Percentiles rank a stretch among this genome's conserved stretches.
Evolutionary conservation across 257 asterid species (phyloP).

Genomic region (Oldenlandia corymbosa): DNA sequence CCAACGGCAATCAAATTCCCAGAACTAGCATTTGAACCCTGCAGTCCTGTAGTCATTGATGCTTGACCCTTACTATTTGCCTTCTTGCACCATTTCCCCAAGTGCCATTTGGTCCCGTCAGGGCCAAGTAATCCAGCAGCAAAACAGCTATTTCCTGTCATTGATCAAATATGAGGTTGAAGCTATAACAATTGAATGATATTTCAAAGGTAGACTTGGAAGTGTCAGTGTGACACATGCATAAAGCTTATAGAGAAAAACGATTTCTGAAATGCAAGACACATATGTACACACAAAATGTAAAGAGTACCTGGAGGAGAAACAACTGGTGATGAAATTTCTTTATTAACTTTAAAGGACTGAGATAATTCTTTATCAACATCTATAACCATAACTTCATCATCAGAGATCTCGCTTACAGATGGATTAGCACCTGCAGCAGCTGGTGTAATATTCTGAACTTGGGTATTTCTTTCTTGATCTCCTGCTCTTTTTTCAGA

Average conservation of each 20-base stretch:
- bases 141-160: slow-evolving; percentile 51
- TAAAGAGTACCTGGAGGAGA: slow-evolving; percentile 41
- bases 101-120: slow-evolving; percentile 75
- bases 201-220: slow-evolving; percentile 1
- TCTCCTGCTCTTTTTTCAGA: slow-evolving; percentile 21
- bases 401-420: slow-evolving; percentile 34
- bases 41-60: slow-evolving; percentile 20
- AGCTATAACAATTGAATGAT: background rate
- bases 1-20: slow-evolving; percentile 82
- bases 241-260: too few relatives aligned
- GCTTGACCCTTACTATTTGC: slow-evolving; percentile 35
- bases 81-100: slow-evolving; percentile 96
- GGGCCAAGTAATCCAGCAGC: slow-evolving; percentile 76
- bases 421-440: slow-evolving; percentile 18
- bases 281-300: slow-evolving; percentile 2
- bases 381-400: slow-evolving; percentile 35
- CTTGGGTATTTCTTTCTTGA: slow-evolving; percentile 32
- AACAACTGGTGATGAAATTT: slow-evolving; percentile 24
- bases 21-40: slow-evolving; percentile 34
- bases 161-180: slow-evolving; percentile 2
- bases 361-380: slow-evolving; percentile 29
- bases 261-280: slow-evolving; percentile 1
- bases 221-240: background rate
- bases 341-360: slow-evolving; percentile 37
- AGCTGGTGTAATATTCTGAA: slow-evolving; percentile 27